These are phyloP conservation scores for Scheffersomyces lignicola DNA, from an alignment of 1,139 yeast genomes.

Conservation along the genomic window DNA sequence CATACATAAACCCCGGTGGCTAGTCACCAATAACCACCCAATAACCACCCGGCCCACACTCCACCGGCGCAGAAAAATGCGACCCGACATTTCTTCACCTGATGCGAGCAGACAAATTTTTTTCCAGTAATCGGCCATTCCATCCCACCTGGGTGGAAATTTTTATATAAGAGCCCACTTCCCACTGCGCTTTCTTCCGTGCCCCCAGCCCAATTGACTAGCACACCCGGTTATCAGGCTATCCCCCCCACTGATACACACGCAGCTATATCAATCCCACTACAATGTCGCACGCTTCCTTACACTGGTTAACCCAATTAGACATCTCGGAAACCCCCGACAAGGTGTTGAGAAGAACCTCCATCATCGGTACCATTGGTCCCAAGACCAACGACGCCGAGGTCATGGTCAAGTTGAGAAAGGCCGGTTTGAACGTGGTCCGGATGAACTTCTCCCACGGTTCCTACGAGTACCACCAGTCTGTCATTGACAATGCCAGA, in stretches of 20 bases:
- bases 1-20: no score
- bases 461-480: conserved; percentile 93
- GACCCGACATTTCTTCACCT: background rate
- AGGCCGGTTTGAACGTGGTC: conserved; percentile 95
- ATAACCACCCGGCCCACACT: no score
- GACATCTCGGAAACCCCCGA: conserved; percentile 80
- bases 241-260: background rate
- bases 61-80: no score
- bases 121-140: background rate
- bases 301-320: conserved; percentile 79
- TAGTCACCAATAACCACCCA: no score
- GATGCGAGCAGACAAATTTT: background rate
- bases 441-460: conserved; percentile 99
- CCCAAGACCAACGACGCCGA: conserved; percentile 95
- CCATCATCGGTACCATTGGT: conserved; percentile 97
- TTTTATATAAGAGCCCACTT: background rate
- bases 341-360: conserved; percentile 85
- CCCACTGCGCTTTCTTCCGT: background rate
- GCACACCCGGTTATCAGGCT: background rate
- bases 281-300: conserved; percentile 32
- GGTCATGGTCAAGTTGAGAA: conserved; percentile 81
- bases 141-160: conserved; percentile 3
- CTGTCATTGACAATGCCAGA: conserved; percentile 94
- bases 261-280: background rate
- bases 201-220: background rate